Percentiles rank a stretch among this genome's conserved stretches.
phyloP scores from a whole-genome alignment of 1,284 basidiomycete species.

The Moesziomyces sp. region DNA sequence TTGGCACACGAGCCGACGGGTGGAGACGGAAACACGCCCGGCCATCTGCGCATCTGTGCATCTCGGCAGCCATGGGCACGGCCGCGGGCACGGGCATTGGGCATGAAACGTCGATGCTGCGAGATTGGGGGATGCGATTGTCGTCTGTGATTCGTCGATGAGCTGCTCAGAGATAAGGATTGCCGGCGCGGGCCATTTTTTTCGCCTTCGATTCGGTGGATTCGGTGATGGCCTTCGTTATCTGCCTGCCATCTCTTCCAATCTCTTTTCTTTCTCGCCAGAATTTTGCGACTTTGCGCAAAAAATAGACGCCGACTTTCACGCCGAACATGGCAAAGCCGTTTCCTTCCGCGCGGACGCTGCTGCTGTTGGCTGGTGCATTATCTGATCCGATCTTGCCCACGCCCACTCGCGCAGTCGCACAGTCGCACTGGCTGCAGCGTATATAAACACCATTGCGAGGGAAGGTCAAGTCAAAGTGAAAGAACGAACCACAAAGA shows the following conservation, averaged over 20 bases:
- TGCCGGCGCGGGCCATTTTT: too few relatives aligned
- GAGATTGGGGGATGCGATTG: not conserved
- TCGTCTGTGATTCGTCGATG: slow-evolving; percentile 35
- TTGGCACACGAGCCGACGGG: not conserved
- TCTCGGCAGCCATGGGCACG: too few relatives aligned
- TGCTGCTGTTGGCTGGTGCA: not conserved
- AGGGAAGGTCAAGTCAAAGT: too few relatives aligned
- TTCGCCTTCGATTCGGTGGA: too few relatives aligned
- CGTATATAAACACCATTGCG: too few relatives aligned
- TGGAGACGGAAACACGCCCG: slow-evolving; percentile 21
- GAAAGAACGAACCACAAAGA: too few relatives aligned
- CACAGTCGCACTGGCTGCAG: too few relatives aligned
- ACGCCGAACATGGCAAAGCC: slow-evolving; percentile 1
- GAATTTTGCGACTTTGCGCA: not conserved
- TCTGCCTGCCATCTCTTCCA: not conserved
- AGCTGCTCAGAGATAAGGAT: slow-evolving; percentile 16
- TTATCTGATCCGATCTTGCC: not conserved
- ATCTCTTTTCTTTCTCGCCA: not conserved
- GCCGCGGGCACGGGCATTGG: too few relatives aligned
- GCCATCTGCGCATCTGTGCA: not conserved
- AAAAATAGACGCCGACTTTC: slow-evolving; percentile 5
- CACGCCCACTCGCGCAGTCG: too few relatives aligned
- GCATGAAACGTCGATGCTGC: too few relatives aligned
- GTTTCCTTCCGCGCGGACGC: not conserved
- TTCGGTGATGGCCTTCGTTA: not conserved